Percentiles rank a stretch among this genome's conserved stretches.
phyloP scores from a whole-genome alignment of 345 rosid genomes.

The Citrus inodora region DNA sequence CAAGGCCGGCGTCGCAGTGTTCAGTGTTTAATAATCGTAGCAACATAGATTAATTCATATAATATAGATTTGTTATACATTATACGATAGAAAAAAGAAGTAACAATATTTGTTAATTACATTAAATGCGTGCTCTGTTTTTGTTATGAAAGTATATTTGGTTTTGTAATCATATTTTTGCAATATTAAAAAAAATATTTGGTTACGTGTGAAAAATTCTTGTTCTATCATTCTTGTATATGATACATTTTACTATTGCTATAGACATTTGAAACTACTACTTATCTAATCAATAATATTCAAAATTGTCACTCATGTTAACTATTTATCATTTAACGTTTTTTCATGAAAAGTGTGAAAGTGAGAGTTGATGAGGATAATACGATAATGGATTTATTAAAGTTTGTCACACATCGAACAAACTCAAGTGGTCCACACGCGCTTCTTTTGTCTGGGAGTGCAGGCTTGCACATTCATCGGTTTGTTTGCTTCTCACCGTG shows the following conservation, averaged over 20 bases:
- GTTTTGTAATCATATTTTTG: background rate
- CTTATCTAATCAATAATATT: too few species aligned
- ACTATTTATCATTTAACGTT: background rate
- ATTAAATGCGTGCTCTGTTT: background rate
- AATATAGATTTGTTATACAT: background rate
- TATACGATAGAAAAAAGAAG: background rate
- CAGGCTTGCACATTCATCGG: background rate
- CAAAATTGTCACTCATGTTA: too few species aligned
- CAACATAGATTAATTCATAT: slow-evolving; percentile 21
- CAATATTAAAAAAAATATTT: background rate
- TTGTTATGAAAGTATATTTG: background rate
- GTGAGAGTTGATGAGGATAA: background rate
- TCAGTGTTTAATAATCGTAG: slow-evolving; percentile 37
- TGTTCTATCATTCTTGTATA: too few species aligned
- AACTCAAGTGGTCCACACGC: background rate
- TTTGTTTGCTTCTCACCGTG: background rate
- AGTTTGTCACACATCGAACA: background rate
- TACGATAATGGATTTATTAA: background rate
- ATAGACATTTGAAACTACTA: too few species aligned
- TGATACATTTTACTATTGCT: too few species aligned
- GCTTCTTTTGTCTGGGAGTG: background rate
- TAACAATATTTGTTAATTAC: background rate
- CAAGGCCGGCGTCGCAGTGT: slow-evolving; percentile 66
- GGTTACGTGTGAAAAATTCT: too few species aligned
- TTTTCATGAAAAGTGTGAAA: background rate